Evolutionary conservation across 2,329 filamentous ascomycete species (phyloP).

Genomic region (Bisporella sp.): DNA sequence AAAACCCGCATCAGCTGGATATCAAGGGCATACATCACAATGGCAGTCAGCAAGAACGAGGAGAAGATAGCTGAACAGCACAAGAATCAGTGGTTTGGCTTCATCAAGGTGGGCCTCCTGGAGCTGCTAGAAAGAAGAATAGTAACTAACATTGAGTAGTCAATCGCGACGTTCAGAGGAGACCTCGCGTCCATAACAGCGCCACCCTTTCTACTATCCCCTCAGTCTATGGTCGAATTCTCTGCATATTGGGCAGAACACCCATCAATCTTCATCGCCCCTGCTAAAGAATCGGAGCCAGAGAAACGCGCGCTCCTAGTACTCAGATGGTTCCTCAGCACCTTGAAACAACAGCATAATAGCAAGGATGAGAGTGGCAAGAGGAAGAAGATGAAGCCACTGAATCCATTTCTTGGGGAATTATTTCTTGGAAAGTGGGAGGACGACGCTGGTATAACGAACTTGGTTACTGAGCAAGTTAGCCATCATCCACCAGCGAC

Average conservation of each 20-base stretch:
- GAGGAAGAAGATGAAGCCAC: constrained; percentile 87
- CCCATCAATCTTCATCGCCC: constrained; percentile 70
- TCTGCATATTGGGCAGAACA: constrained; percentile 79
- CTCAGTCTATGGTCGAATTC: constrained; percentile 72
- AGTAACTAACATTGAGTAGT: constrained; percentile 32
- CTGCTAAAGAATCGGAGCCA: constrained; percentile 69
- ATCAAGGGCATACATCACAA: background rate
- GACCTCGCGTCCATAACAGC: constrained; percentile 75
- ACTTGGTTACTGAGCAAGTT: constrained; percentile 89
- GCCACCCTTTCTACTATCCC: constrained; percentile 76
- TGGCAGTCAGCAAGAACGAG: background rate
- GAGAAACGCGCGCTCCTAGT: constrained; percentile 31
- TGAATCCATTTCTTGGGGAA: constrained; percentile 94
- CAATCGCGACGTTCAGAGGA: constrained; percentile 75
- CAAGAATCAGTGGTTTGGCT: constrained; percentile 24
- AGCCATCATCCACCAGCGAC: constrained; percentile 91
- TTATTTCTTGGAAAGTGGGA: constrained; percentile 88
- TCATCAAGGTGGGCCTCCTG: constrained; percentile 19
- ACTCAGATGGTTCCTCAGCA: constrained; percentile 80
- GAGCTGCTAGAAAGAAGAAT: no score
- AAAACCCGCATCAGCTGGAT: background rate
- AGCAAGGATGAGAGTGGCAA: constrained; percentile 58
- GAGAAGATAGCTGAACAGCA: constrained; percentile 19
- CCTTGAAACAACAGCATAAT: constrained; percentile 77
- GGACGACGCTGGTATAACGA: constrained; percentile 72